Percentiles rank a stretch among this genome's conserved stretches.
phyloP scores from a whole-genome alignment of 805 yeast genomes.

The Nakazawaea wyomingensis region DNA sequence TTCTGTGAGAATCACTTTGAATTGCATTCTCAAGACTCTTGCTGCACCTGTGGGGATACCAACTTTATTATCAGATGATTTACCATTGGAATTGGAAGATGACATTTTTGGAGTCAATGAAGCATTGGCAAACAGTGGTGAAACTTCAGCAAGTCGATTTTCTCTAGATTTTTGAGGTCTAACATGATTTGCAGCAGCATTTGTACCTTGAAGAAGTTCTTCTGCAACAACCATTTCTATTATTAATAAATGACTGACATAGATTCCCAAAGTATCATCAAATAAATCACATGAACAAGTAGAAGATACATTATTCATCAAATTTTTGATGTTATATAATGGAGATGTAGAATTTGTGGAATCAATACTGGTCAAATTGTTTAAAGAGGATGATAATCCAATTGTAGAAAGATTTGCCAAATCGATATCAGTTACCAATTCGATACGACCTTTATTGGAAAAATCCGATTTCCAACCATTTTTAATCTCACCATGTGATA shows the following conservation, averaged over 20 bases:
- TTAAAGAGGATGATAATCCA: constrained; percentile 29
- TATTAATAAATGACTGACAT: constrained; percentile 68
- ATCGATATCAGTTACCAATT: constrained; percentile 66
- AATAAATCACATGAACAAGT: constrained; percentile 75
- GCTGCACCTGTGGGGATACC: constrained; percentile 95
- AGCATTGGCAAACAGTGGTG: constrained; percentile 35
- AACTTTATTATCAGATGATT: constrained; percentile 26
- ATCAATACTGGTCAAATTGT: constrained; percentile 24
- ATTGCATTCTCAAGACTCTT: constrained; percentile 90
- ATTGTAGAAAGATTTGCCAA: constrained; percentile 54
- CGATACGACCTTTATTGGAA: constrained; percentile 70
- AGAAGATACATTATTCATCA: constrained; percentile 24
- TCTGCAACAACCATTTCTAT: constrained; percentile 94
- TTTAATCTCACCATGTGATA: constrained; percentile 76
- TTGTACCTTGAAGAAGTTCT: constrained; percentile 49
- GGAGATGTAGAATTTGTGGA: constrained; percentile 29
- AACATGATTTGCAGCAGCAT: background rate
- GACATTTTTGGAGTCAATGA: constrained; percentile 18
- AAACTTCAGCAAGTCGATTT: constrained; percentile 37
- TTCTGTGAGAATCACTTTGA: constrained; percentile 76
- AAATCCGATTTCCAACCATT: constrained; percentile 96
- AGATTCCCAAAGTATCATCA: constrained; percentile 76
- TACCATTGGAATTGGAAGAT: constrained; percentile 16
- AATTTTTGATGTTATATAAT: constrained; percentile 20
- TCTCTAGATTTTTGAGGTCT: constrained; percentile 20